Evolutionary conservation across 768 basidiomycete genomes (phyloP).

Genomic region (Tricholoma matsutake): DNA sequence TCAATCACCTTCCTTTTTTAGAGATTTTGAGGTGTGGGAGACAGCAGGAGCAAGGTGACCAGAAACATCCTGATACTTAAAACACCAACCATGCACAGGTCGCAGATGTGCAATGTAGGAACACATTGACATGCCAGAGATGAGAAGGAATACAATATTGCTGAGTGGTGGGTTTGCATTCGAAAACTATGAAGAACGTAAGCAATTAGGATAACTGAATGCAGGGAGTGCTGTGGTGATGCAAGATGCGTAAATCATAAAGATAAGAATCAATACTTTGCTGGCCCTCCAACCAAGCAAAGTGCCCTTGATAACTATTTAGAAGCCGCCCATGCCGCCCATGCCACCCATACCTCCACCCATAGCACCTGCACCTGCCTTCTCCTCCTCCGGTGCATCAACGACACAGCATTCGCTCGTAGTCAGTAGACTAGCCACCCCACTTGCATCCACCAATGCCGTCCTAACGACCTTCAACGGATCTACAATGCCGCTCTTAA

Average conservation of each 20-base stretch:
- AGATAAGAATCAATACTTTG: conserved; percentile 4
- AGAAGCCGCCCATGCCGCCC: conserved; percentile 40
- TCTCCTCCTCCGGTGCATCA: conserved; percentile 81
- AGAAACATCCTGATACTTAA: no score
- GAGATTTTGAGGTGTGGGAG: no score
- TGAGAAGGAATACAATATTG: neutral
- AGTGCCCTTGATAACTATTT: conserved; percentile 2
- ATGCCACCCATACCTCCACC: conserved; percentile 47
- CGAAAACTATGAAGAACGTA: neutral
- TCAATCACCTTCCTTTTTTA: no score
- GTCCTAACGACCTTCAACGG: conserved; percentile 95
- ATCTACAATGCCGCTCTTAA: conserved; percentile 91
- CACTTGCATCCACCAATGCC: conserved; percentile 86
- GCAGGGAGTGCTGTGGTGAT: conserved; percentile 2
- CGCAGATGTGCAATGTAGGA: no score
- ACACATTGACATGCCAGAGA: no score
- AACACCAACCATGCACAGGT: no score
- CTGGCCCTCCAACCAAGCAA: neutral
- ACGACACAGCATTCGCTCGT: conserved; percentile 93
- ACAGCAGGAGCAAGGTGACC: no score
- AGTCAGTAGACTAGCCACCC: conserved; percentile 91
- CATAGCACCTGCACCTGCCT: conserved; percentile 45
- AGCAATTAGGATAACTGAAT: neutral
- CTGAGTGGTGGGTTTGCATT: conserved; percentile 1
- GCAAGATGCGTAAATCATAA: conserved; percentile 3